A percentile compares a stretch with the other conserved stretches of the same genome.
phyloP scores from a whole-genome alignment of 2,329 filamentous ascomycete species.

The Arthroderma uncinatum region DNA sequence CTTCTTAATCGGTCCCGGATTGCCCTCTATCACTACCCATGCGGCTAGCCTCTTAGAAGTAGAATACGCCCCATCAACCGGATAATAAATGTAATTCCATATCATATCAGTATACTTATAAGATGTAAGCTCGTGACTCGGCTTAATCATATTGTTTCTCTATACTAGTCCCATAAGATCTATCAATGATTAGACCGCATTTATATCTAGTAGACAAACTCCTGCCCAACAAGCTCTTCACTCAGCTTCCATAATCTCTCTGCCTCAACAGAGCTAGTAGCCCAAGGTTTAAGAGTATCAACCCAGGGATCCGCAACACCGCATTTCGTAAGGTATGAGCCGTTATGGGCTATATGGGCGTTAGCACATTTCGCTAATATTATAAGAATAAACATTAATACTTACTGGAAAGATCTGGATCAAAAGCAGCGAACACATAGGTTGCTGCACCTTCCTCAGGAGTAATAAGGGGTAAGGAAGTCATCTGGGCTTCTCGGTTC shows the following conservation, averaged over 20 bases:
- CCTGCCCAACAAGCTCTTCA: neutral
- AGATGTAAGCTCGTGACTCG: too few relatives aligned
- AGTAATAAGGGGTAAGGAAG: neutral
- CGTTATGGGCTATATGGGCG: neutral
- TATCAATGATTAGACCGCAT: too few relatives aligned
- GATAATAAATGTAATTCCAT: too few relatives aligned
- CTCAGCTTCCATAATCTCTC: neutral
- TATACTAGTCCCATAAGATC: too few relatives aligned
- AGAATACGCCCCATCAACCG: too few relatives aligned
- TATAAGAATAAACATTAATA: neutral
- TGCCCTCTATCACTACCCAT: too few relatives aligned
- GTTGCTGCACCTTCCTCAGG: constrained; percentile 19
- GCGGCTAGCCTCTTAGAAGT: too few relatives aligned
- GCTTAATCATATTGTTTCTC: too few relatives aligned
- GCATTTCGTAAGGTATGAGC: neutral
- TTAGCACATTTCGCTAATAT: neutral
- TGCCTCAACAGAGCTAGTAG: neutral
- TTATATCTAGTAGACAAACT: neutral
- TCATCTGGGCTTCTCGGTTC: neutral
- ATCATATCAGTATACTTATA: too few relatives aligned
- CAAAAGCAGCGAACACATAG: constrained; percentile 26
- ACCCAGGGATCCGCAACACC: neutral
- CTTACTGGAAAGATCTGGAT: constrained; percentile 16
- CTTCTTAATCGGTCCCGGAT: neutral
- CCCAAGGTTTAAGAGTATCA: neutral